Evolutionary conservation across 1,284 basidiomycete species (phyloP).

Genomic region (Pyrrhoderma lamaoense): DNA sequence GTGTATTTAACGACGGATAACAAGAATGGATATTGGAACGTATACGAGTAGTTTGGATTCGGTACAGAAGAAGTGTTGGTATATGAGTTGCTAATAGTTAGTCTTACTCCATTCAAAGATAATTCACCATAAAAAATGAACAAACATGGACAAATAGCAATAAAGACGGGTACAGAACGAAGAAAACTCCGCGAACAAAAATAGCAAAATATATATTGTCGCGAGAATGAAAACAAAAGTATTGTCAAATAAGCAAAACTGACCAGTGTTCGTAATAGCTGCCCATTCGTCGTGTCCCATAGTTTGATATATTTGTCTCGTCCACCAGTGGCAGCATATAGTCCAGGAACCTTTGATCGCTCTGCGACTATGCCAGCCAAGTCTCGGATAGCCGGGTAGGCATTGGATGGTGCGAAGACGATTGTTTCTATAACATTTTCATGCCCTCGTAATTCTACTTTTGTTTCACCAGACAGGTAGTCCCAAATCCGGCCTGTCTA

Average conservation of each 20-base stretch:
- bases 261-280: slow-evolving; percentile 60
- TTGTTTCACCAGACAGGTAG: slow-evolving; percentile 50
- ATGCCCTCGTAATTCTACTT: slow-evolving; percentile 65
- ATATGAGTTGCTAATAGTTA: too few relatives aligned
- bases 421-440: slow-evolving; percentile 70
- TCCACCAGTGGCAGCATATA: slow-evolving; percentile 59
- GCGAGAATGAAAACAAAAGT: too few relatives aligned
- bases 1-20: not conserved
- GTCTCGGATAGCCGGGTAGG: slow-evolving; percentile 54
- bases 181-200: too few relatives aligned
- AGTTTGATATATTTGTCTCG: slow-evolving; percentile 68
- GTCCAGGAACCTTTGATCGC: slow-evolving; percentile 32
- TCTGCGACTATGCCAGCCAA: slow-evolving; percentile 37
- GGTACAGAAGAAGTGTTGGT: too few relatives aligned
- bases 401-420: slow-evolving; percentile 52
- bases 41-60: not conserved
- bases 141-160: too few relatives aligned
- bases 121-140: not conserved
- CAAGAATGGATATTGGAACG: too few relatives aligned
- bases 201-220: too few relatives aligned
- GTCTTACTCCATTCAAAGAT: too few relatives aligned
- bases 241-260: too few relatives aligned
- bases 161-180: too few relatives aligned
- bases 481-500: slow-evolving; percentile 68
- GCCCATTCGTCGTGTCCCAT: slow-evolving; percentile 63